Evolutionary conservation across 129 eudicot species (phyloP), one percentile per base, ranked within the genome.

Genomic region (Tagetes patula): DNA sequence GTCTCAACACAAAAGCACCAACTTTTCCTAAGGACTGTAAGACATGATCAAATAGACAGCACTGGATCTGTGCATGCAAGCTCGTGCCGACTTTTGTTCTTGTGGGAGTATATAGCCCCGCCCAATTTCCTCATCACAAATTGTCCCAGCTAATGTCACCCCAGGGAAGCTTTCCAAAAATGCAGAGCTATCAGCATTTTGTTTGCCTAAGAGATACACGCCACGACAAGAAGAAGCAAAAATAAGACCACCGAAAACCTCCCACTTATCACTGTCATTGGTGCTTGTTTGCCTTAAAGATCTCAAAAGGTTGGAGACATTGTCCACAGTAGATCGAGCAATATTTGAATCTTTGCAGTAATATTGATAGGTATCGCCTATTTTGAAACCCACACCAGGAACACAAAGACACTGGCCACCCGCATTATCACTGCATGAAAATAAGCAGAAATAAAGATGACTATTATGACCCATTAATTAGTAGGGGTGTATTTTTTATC

Each of bases 21-120:
- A 76, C 34, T 46, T 0, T 32, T 41, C 0, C 87, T 54, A 77
- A 71, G 75, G 77, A 65, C 65, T 62, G 45, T 81, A 86, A 0
- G 98, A 86, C 87, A 94, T 73, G 62, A 94, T 72, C 9, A 94
- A 64, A 73, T 86, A 94, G 27, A 84, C 86, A 30, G 84, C 76
- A 53, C 97, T 88, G 36, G 62, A 86, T 3, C 75, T 84, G 58
- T 90, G 98, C 58, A 76, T 40, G 65, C 63, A 81, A 74, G 89
- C 82, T 6, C 77, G 70, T 8, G 66, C 54, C 5, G 72, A 46
- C 3, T 54, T 81, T 10, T 73, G 69, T 39, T 75, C 86, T 67
- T 80, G 85, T 40, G 74, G 38, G 70, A 67, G 67, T 40, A 68
- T 69, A 49, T 81, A 54, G 7, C 84, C 89, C 33, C 90, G 98